Conservation (phyloP, 306 rosid species). For the Delonix regia region DNA sequence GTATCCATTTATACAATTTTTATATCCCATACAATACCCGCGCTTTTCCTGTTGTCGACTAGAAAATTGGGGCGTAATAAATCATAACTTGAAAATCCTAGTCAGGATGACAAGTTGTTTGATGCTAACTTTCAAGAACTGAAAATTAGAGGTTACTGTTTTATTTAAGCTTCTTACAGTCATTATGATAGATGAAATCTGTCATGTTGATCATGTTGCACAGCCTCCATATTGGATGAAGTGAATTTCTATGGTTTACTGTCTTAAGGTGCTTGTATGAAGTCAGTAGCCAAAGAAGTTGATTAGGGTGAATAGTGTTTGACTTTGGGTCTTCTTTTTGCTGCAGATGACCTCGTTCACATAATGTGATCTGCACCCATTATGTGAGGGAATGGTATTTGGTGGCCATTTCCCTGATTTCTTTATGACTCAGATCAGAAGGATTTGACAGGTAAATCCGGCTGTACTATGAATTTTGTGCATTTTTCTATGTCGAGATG, state of each 20-base stretch:
- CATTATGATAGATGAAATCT: not conserved
- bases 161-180: not conserved
- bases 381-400: slow-evolving; percentile 18
- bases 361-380: slow-evolving; percentile 14
- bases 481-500: not conserved
- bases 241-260: slow-evolving; percentile 10
- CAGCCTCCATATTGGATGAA: not conserved
- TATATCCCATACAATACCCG: not conserved
- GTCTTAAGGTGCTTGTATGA: not conserved
- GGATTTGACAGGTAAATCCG: slow-evolving; percentile 41
- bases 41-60: not conserved
- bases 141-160: not conserved
- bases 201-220: not conserved
- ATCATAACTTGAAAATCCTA: not conserved
- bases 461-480: not conserved
- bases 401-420: slow-evolving; percentile 33
- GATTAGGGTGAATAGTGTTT: not conserved
- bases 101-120: not conserved
- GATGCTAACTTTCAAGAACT: not conserved
- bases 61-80: not conserved
- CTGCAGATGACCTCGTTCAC: slow-evolving; percentile 35
- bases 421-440: slow-evolving; percentile 32
- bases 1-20: not conserved
- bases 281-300: slow-evolving; percentile 4
- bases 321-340: not conserved